Evolutionary conservation across 345 rosid genomes (phyloP), one percentile per base, ranked within the genome.

Genomic region (Draba incana): DNA sequence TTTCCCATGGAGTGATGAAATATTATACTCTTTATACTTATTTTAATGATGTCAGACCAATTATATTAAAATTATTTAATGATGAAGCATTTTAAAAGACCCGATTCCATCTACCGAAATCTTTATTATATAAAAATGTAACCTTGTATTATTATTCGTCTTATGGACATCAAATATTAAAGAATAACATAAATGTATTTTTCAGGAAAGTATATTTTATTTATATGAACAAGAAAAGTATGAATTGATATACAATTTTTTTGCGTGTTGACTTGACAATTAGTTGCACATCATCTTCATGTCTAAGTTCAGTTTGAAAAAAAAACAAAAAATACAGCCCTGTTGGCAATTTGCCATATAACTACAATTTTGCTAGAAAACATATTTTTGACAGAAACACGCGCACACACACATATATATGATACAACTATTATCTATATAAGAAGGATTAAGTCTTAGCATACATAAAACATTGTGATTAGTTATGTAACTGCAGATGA

Each of bases 231-330:
- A 46, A 25, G 50, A 46, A 45, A 45, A 20, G 50, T 45, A 38
- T 16, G 31, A 47, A 55, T 5, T 49, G 30, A 49, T 39, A 6
- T 15, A 41, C n/a, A n/a, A 51, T 24, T 35, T 1, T 24, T 28
- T 44, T 20, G 37, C 56, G 57, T 71, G 63, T 62, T 71, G 75
- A 54, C 75, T 45, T 53, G 62, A 41, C 60, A 44, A 42, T 52
- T 62, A 24, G 15, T 30, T n/a, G 62, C 75, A 8, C 54, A n/a
- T 44, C 60, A 51, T 50, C 24, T 28, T 50, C 59, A 50, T 69
- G 50, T 41, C 53, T 11, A 14, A 2, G n/a, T 48, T 39, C n/a
- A 58, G 65, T 48, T 48, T 57, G 51, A 25, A 39, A 70, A 49
- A 2, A 28, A 28, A 5, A 23, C 2, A 43, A 66, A 54, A 11